Percentiles rank a stretch among this genome's conserved stretches.
Evolutionary conservation across 2,329 filamentous ascomycete species (phyloP).

Genomic region (Pseudocercospora musae): DNA sequence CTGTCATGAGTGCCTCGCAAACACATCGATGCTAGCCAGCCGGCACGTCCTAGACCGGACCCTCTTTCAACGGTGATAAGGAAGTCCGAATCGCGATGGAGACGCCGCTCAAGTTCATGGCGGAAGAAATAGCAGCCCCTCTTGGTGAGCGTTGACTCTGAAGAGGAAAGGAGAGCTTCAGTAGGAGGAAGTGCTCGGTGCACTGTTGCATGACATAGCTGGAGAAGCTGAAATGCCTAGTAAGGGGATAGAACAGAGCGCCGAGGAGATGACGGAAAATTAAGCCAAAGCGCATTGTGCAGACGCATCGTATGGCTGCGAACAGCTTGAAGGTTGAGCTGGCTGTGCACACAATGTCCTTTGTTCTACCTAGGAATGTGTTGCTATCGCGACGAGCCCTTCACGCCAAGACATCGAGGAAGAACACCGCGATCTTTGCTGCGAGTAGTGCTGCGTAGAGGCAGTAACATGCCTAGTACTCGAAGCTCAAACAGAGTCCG

Average conservation of each 20-base stretch:
- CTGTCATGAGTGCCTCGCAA: not conserved
- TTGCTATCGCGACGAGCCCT: not conserved
- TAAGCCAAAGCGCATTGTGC: not conserved
- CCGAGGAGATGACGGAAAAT: not conserved
- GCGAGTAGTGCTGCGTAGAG: not conserved
- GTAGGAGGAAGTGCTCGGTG: not conserved
- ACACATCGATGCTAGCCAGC: not conserved
- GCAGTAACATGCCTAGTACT: not conserved
- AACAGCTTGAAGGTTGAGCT: not conserved
- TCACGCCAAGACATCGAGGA: not conserved
- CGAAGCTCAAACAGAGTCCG: not conserved
- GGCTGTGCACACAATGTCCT: not conserved
- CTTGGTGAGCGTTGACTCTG: not conserved
- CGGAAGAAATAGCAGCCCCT: not conserved
- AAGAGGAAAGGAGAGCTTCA: not conserved
- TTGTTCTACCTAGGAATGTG: not conserved
- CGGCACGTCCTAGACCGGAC: too few relatives aligned
- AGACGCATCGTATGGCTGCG: not conserved
- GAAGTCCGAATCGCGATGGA: not conserved
- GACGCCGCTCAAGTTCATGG: fast-evolving
- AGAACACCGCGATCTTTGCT: not conserved
- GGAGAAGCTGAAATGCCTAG: not conserved
- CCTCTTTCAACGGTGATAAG: not conserved
- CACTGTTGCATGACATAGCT: not conserved
- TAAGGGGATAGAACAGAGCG: not conserved